A percentile compares a stretch with the other conserved stretches of the same genome.
Evolutionary conservation across 768 basidiomycete species (phyloP).

Genomic region (Guyanaporus albipodus): DNA sequence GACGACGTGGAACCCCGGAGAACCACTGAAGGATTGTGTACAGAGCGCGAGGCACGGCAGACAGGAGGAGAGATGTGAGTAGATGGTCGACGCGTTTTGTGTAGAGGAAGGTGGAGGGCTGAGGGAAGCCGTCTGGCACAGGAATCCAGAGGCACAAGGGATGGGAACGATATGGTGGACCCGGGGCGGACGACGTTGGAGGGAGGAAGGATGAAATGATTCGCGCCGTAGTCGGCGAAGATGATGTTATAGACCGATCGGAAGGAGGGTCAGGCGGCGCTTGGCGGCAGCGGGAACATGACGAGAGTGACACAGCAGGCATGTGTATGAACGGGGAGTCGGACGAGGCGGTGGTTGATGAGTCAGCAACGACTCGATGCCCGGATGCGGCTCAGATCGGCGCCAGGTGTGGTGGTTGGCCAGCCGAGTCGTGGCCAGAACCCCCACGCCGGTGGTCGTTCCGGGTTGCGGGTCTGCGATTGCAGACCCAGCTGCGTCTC

Average conservation of each 20-base stretch:
- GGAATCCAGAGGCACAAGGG: slow-evolving; percentile 69
- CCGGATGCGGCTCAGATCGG: too few relatives aligned
- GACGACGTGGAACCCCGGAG: too few relatives aligned
- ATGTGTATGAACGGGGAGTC: too few relatives aligned
- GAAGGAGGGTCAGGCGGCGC: slow-evolving; percentile 32
- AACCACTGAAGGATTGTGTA: slow-evolving; percentile 16
- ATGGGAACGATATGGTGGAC: slow-evolving; percentile 47
- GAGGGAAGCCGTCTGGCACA: slow-evolving; percentile 60
- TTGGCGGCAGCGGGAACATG: slow-evolving; percentile 18
- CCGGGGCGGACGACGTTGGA: slow-evolving; percentile 17
- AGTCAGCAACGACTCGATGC: too few relatives aligned
- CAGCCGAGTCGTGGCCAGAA: too few relatives aligned
- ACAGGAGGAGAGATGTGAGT: slow-evolving; percentile 56
- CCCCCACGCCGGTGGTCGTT: too few relatives aligned
- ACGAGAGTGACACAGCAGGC: slow-evolving; percentile 26
- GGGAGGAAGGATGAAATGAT: slow-evolving; percentile 18
- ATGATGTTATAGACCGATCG: slow-evolving; percentile 36
- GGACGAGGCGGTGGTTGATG: too few relatives aligned
- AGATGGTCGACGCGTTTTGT: slow-evolving; percentile 54
- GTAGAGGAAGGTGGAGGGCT: slow-evolving; percentile 66
- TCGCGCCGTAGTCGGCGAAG: slow-evolving; percentile 27
- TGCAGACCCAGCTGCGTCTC: too few relatives aligned
- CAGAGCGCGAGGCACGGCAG: slow-evolving; percentile 22
- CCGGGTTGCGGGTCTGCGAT: too few relatives aligned
- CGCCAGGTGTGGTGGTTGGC: too few relatives aligned